Percentiles rank a stretch among this genome's conserved stretches.
Conservation (phyloP, 257 asterid genomes). For the Orobanche coerulescens region DNA sequence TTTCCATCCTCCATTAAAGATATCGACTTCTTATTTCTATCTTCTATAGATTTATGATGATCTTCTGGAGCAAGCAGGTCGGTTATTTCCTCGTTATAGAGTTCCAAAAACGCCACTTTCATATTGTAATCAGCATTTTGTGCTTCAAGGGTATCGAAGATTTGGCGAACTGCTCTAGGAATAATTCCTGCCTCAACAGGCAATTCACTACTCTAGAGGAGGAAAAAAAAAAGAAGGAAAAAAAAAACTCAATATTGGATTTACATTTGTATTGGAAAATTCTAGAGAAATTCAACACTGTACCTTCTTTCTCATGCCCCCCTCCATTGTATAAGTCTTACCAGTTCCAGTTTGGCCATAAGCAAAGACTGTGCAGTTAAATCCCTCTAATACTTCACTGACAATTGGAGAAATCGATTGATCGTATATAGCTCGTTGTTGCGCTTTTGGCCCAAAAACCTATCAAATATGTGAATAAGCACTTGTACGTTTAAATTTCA, state of each 20-base stretch:
- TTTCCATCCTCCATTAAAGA: constrained; percentile 80
- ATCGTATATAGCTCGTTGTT: constrained; percentile 73
- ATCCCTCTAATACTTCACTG: constrained; percentile 70
- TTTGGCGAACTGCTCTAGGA: constrained; percentile 81
- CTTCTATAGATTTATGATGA: constrained; percentile 40
- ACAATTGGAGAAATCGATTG: constrained; percentile 79
- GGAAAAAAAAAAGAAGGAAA: constrained; percentile 1
- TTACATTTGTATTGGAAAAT: not conserved
- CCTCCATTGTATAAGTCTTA: constrained; percentile 79
- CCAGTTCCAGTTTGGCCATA: constrained; percentile 88
- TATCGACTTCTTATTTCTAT: constrained; percentile 48
- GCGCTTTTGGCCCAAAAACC: constrained; percentile 87
- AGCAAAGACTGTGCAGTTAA: constrained; percentile 77
- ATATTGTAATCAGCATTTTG: constrained; percentile 71
- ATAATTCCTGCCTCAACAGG: constrained; percentile 80
- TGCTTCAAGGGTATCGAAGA: constrained; percentile 74
- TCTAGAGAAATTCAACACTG: not conserved
- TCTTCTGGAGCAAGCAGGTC: constrained; percentile 69
- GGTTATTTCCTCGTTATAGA: constrained; percentile 73
- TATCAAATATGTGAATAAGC: constrained; percentile 11
- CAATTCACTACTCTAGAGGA: constrained; percentile 67
- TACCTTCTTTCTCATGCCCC: constrained; percentile 78
- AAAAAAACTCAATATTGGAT: constrained; percentile 8
- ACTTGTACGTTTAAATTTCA: not conserved
- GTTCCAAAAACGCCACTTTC: constrained; percentile 82